These are phyloP conservation scores for Trichoderma arundinaceum DNA, from an alignment of 2,329 filamentous ascomycete species.

Conservation along the genomic window DNA sequence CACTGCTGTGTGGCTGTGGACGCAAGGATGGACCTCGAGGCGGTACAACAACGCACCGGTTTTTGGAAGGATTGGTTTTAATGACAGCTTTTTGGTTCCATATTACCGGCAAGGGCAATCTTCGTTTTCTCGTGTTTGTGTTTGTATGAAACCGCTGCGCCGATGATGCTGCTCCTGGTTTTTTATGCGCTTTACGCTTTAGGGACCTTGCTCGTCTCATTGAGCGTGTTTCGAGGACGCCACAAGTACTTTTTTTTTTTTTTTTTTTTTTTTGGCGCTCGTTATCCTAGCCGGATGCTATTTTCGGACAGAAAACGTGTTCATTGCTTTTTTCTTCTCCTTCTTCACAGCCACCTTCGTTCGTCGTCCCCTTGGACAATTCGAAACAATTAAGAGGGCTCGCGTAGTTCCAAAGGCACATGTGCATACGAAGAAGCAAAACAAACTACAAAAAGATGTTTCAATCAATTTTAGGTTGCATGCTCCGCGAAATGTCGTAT, in stretches of 20 bases:
- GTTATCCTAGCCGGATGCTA: background rate
- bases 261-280: background rate
- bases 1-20: slow-evolving; percentile 26
- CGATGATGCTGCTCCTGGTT: no score
- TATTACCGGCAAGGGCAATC: background rate
- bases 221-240: background rate
- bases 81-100: slow-evolving; percentile 2
- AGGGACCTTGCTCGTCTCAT: no score
- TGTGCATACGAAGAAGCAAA: background rate
- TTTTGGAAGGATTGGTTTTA: slow-evolving; percentile 4
- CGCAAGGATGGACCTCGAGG: slow-evolving; percentile 9
- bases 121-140: no score
- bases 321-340: background rate
- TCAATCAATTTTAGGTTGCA: background rate
- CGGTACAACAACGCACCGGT: slow-evolving; percentile 1
- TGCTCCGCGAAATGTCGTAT: slow-evolving; percentile 25
- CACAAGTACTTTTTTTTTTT: background rate
- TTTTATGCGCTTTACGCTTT: no score
- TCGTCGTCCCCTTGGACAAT: background rate
- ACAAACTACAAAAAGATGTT: background rate
- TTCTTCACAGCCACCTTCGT: slow-evolving; percentile 9
- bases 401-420: no score
- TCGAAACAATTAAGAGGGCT: background rate
- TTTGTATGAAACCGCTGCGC: no score
- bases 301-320: slow-evolving; percentile 1